These are phyloP conservation scores for Kalaharituber pfeilii DNA, from an alignment of 2,329 filamentous ascomycete genomes.

Conservation along the genomic window DNA sequence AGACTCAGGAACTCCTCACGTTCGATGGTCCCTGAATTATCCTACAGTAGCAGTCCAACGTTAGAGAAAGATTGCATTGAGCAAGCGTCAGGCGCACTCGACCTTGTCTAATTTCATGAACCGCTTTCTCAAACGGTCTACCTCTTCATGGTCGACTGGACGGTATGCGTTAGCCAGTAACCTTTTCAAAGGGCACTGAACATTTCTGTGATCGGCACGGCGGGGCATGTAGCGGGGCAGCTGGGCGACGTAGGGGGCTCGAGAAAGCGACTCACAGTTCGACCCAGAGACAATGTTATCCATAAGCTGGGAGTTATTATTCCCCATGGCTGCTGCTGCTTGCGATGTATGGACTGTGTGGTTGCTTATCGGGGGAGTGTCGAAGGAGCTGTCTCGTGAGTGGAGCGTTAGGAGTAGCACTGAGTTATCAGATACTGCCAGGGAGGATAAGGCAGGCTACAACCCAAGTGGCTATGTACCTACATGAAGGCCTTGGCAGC, in stretches of 20 bases:
- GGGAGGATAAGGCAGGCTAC: too few species aligned
- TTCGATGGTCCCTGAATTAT: constrained; percentile 96
- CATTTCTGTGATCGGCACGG: neutral
- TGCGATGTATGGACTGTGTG: neutral
- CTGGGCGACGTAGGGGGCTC: constrained; percentile 2
- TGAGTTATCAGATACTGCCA: too few species aligned
- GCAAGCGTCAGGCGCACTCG: constrained; percentile 22
- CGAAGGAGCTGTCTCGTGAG: too few species aligned
- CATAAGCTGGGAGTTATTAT: constrained; percentile 56
- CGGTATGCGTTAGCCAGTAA: constrained; percentile 3
- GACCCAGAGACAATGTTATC: constrained; percentile 93
- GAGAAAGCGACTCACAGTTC: constrained; percentile 52
- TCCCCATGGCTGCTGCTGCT: constrained; percentile 39
- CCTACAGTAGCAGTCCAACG: constrained; percentile 35
- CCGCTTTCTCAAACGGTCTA: constrained; percentile 83
- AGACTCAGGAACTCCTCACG: constrained; percentile 95
- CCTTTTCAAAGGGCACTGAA: neutral
- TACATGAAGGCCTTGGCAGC: too few species aligned
- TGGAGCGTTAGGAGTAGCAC: too few species aligned
- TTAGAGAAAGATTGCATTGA: neutral
- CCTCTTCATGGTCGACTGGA: constrained; percentile 87
- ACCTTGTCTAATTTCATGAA: constrained; percentile 99
- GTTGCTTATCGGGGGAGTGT: too few species aligned
- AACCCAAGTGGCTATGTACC: too few species aligned
- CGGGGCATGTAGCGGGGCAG: constrained; percentile 4